A percentile compares a stretch with the other conserved stretches of the same genome.
phyloP scores from a whole-genome alignment of 2,329 filamentous ascomycete species.

The Venturia pyrina region DNA sequence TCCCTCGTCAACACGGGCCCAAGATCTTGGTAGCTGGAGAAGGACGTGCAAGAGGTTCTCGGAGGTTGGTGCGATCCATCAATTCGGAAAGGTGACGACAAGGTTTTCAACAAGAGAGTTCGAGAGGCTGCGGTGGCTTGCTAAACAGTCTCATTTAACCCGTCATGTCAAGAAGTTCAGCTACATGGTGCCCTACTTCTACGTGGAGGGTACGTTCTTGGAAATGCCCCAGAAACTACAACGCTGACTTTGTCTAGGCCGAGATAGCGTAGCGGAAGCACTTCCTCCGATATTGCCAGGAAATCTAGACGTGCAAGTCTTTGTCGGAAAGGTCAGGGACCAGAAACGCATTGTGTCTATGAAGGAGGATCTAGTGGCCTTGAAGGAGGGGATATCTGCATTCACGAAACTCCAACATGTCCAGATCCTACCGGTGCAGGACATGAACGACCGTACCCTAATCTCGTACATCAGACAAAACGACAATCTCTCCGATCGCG shows the following conservation, averaged over 20 bases:
- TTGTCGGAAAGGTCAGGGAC: constrained; percentile 37
- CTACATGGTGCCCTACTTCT: constrained; percentile 51
- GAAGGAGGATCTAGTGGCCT: constrained; percentile 40
- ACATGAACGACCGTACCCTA: constrained; percentile 46
- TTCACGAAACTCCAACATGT: constrained; percentile 55
- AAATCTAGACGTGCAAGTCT: constrained; percentile 29
- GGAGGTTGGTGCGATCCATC: constrained; percentile 39
- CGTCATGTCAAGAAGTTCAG: constrained; percentile 49
- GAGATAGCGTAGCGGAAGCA: constrained; percentile 31
- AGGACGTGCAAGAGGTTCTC: constrained; percentile 40
- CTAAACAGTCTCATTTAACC: constrained; percentile 39
- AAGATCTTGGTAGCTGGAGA: constrained; percentile 37
- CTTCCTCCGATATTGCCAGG: constrained; percentile 27
- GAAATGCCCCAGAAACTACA: constrained; percentile 13
- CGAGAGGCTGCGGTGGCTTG: constrained; percentile 38
- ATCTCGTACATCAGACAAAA: constrained; percentile 38
- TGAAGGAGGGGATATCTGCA: constrained; percentile 45
- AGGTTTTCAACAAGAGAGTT: constrained; percentile 42
- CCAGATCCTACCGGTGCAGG: constrained; percentile 52
- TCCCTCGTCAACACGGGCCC: constrained; percentile 31
- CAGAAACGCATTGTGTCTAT: constrained; percentile 41
- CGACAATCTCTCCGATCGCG: constrained; percentile 29
- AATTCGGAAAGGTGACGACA: constrained; percentile 42
- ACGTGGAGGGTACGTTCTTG: constrained; percentile 34
- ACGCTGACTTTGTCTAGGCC: constrained; percentile 21